Base-by-base conservation (phyloP, 257 asterid genomes). In the Catharanthus roseus region DNA sequence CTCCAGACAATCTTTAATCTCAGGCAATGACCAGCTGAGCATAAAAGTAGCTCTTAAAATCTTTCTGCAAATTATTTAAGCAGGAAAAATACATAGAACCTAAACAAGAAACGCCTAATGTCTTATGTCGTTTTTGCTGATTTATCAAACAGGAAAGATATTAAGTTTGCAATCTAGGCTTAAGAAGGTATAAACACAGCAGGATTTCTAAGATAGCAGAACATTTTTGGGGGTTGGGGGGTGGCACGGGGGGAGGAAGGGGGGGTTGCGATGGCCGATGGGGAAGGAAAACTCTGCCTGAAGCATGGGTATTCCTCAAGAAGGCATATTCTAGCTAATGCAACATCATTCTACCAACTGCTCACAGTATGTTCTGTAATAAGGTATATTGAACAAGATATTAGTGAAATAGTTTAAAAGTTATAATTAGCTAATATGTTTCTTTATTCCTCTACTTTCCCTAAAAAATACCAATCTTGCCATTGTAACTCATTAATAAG, bases 1-100 rank as follows among this genome's bases (percentile, higher is more conserved):
- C 78, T 95, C 96, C 77, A 95, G 76, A 75, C 97, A 91, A 55
- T 95, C 99, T 74, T 77, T 88, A 56, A 91, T 86, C 81, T 95
- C 97, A 58, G 99, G 97, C 88, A 95, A 69, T 10, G 99, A 89
- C 99, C 97, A 95, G 4, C 99, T 93, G 85, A 57, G 45, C 51
- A 76, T 45, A 77, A 70, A 21, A 45, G 38, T 60, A 44, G 70
- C n/a, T 58, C 19, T 36, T 54, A 7, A 45, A 55, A 56, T 10
- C 49, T 36, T 45, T 49, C 29, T n/a, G 58, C 68, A 19, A 26
- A 31, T 60, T 33, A 36, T 68, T 69, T 29, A 42, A 16, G 13
- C 12, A 54, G 50, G 63, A 65, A 72, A 6, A 7, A 42, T 13
- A 18, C 12, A 33, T 24, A 13, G 50, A 24, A 12, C 42, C 44